Conservation (phyloP, 2,329 filamentous ascomycete species). For the Colletotrichum cereale region DNA sequence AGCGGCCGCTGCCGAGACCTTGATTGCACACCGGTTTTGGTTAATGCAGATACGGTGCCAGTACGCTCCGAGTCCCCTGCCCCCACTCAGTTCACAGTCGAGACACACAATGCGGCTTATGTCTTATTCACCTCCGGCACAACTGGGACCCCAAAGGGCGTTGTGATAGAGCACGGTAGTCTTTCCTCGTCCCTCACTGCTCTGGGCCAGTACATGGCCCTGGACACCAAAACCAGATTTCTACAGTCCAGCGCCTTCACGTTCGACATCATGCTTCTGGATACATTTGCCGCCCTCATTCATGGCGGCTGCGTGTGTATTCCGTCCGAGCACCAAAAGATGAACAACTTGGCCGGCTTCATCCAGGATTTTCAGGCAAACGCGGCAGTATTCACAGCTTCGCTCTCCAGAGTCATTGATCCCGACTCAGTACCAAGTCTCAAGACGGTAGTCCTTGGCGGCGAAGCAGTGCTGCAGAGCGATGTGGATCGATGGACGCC, state of each 20-base stretch:
- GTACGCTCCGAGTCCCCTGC: background rate
- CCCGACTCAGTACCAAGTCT: constrained; percentile 19
- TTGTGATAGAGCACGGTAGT: constrained; percentile 42
- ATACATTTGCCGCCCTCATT: constrained; percentile 38
- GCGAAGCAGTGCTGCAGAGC: constrained; percentile 48
- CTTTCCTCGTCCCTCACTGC: constrained; percentile 42
- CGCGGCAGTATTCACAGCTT: constrained; percentile 18
- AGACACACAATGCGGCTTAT: constrained; percentile 41
- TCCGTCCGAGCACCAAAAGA: constrained; percentile 36
- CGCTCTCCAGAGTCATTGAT: constrained; percentile 19
- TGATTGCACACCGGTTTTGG: background rate
- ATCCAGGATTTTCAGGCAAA: constrained; percentile 36
- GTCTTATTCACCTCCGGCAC: constrained; percentile 48
- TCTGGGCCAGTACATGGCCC: constrained; percentile 5
- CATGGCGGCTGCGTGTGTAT: constrained; percentile 33
- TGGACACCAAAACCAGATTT: constrained; percentile 43
- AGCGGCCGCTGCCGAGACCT: constrained; percentile 1
- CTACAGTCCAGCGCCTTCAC: constrained; percentile 42
- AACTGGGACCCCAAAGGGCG: constrained; percentile 47
- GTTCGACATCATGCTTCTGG: constrained; percentile 42
- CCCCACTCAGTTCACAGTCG: background rate
- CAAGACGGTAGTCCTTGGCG: constrained; percentile 13
- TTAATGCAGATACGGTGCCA: constrained; percentile 1
- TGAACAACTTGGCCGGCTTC: constrained; percentile 41
- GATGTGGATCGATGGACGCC: constrained; percentile 50